phyloP scores from a whole-genome alignment of 495 filamentous ascomycete species.

The Lophium mytilinum region DNA sequence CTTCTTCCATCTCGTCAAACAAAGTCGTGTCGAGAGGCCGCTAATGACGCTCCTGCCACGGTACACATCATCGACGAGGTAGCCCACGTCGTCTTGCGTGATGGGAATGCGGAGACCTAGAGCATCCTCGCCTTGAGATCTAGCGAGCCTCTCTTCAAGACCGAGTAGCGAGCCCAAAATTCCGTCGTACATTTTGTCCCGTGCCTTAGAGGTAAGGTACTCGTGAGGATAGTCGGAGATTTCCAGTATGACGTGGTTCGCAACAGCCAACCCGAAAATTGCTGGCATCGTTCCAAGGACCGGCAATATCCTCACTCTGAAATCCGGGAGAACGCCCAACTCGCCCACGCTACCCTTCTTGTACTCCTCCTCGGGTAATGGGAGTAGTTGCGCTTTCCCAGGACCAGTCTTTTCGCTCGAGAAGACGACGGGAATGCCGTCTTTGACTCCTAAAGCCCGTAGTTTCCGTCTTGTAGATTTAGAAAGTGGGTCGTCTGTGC shows the following conservation, averaged over 20 bases:
- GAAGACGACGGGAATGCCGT: constrained; percentile 84
- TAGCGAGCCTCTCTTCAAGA: constrained; percentile 61
- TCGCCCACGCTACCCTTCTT: constrained; percentile 81
- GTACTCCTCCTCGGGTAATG: constrained; percentile 82
- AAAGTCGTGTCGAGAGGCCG: constrained; percentile 67
- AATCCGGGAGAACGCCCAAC: constrained; percentile 80
- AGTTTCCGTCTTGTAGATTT: constrained; percentile 72
- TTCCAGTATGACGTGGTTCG: constrained; percentile 83
- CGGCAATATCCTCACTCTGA: constrained; percentile 85
- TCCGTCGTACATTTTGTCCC: constrained; percentile 84
- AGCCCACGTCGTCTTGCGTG: constrained; percentile 70
- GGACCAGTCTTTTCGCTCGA: constrained; percentile 87
- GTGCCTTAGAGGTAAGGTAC: constrained; percentile 68
- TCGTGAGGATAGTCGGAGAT: constrained; percentile 84
- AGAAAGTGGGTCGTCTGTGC: constrained; percentile 84
- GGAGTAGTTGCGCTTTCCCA: constrained; percentile 83
- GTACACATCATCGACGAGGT: constrained; percentile 84
- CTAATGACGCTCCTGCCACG: constrained; percentile 75
- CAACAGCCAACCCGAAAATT: constrained; percentile 81
- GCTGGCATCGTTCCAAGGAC: constrained; percentile 97
- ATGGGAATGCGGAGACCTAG: constrained; percentile 70
- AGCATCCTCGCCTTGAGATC: constrained; percentile 49
- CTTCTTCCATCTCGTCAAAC: constrained; percentile 68
- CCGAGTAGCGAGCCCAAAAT: constrained; percentile 65
- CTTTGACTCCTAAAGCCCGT: constrained; percentile 67